A percentile compares a stretch with the other conserved stretches of the same genome.
Evolutionary conservation across 139 green algal genomes (phyloP).

Genomic region (Edaphochlamys debaryana): DNA sequence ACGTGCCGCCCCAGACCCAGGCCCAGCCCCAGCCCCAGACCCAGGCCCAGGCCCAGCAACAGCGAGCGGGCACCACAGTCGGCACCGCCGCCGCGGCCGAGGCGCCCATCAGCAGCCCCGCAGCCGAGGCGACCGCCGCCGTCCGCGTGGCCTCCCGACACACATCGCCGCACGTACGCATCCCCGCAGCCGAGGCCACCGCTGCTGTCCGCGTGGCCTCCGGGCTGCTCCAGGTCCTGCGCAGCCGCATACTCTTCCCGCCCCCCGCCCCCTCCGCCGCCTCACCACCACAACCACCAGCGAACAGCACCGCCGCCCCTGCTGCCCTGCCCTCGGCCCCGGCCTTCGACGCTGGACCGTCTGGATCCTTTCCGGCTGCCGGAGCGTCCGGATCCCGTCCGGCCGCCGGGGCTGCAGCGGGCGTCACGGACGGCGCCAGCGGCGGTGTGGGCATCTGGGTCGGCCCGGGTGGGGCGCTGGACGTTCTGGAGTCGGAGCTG

Average conservation of each 20-base stretch:
- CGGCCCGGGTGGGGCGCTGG: neutral
- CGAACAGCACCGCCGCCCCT: no score
- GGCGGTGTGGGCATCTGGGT: conserved; percentile 12
- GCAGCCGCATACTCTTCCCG: no score
- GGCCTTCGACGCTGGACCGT: neutral
- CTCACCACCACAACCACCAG: neutral
- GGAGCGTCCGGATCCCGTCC: neutral
- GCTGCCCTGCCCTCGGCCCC: neutral
- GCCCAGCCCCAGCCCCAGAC: neutral
- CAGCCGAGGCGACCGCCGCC: no score
- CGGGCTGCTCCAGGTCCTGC: no score
- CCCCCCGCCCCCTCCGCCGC: no score
- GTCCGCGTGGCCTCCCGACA: neutral
- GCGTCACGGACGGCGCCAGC: neutral
- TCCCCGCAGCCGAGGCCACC: no score
- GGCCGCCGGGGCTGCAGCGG: neutral
- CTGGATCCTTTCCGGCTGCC: neutral
- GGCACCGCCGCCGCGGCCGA: neutral
- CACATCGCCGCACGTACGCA: neutral
- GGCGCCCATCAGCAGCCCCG: neutral
- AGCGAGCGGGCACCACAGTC: no score
- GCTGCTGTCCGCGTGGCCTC: no score
- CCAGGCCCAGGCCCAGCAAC: no score
- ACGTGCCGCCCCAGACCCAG: neutral
- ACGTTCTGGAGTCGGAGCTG: neutral